phyloP scores from a whole-genome alignment of 2,329 filamentous ascomycete species.

The Coniella vitis region DNA sequence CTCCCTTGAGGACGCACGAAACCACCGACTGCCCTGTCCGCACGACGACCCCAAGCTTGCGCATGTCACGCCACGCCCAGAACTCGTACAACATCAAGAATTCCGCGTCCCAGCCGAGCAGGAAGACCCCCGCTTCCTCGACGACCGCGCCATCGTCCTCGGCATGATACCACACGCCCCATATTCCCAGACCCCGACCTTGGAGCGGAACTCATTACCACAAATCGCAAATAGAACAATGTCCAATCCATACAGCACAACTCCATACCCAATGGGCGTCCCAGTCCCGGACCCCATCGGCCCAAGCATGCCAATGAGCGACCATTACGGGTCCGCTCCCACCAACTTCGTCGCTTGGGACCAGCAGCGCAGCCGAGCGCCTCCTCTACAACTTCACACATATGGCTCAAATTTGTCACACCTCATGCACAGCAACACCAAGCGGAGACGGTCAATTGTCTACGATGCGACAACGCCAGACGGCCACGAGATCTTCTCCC shows the following conservation, averaged over 20 bases:
- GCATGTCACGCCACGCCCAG: conserved; percentile 46
- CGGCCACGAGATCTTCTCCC: conserved; percentile 8
- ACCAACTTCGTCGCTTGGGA: conserved; percentile 7
- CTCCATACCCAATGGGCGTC: conserved; percentile 9
- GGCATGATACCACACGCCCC: conserved; percentile 3
- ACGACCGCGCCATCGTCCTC: conserved; percentile 14
- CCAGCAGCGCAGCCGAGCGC: conserved; percentile 6
- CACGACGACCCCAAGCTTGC: conserved; percentile 43
- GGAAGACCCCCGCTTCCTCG: conserved; percentile 31
- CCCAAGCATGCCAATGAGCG: conserved; percentile 2
- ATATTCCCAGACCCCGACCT: background rate
- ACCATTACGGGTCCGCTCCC: conserved; percentile 3
- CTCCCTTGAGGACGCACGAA: conserved; percentile 69
- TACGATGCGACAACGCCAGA: conserved; percentile 4
- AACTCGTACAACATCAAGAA: conserved; percentile 56
- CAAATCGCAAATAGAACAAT: conserved; percentile 9
- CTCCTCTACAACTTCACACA: conserved; percentile 4
- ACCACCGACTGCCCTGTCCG: conserved; percentile 52
- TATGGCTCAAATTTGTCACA: conserved; percentile 2
- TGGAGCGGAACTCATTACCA: conserved; percentile 10
- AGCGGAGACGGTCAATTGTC: conserved; percentile 10
- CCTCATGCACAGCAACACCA: conserved; percentile 6
- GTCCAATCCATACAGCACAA: conserved; percentile 8
- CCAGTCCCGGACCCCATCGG: conserved; percentile 4
- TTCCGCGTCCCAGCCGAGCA: conserved; percentile 63